Evolutionary conservation across 2,329 filamentous ascomycete species (phyloP), one percentile per base, ranked within the genome.

Genomic region (Aspergillus chevalieri): DNA sequence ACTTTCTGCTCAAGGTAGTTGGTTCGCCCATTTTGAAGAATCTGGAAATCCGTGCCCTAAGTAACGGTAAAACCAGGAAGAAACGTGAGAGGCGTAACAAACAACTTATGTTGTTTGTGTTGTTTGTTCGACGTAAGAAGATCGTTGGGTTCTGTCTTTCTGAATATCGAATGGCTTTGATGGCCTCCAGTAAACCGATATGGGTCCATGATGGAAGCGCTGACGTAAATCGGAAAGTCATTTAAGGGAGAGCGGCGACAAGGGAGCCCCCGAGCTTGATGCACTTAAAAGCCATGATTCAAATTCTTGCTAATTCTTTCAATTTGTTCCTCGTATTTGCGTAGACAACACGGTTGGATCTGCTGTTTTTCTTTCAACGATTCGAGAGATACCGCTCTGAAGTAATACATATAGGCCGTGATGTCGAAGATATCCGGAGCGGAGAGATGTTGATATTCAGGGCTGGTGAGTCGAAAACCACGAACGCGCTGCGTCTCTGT

Each of bases 121-220:
- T 46, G 30, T 14, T 46, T 46, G 34, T 10, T 46, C 21, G 14
- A 22, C n/a, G n/a, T 42, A 47, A 28, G 44, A 52, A n/a, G 34
- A 12, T 15, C 43, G 49, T 47, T 44, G 43, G 43, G 28, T 47
- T 47, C 26, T 19, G 39, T 47, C 30, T 51, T 52, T 53, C 48
- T 15, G 41, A 49, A 48, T 43, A 42, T 49, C 48, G 48, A 59
- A 50, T 62, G 64, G 65, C 65, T 61, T 62, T 48, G 57, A 58
- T 59, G 52, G 65, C 65, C 65, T 62, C 56, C 60, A 57, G 57
- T 48, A 46, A 55, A 54, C 47, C 54, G 52, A 57, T 47, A 56
- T 52, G 53, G 51, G 51, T 64, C 64, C 65, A 68, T 68, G 54
- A 48, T 60, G 61, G 60, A 62, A 55, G 45, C 12, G 53, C 52